Evolutionary conservation across 208 protist species (phyloP).

Genomic region (Acanthamoeba lenticulata): DNA sequence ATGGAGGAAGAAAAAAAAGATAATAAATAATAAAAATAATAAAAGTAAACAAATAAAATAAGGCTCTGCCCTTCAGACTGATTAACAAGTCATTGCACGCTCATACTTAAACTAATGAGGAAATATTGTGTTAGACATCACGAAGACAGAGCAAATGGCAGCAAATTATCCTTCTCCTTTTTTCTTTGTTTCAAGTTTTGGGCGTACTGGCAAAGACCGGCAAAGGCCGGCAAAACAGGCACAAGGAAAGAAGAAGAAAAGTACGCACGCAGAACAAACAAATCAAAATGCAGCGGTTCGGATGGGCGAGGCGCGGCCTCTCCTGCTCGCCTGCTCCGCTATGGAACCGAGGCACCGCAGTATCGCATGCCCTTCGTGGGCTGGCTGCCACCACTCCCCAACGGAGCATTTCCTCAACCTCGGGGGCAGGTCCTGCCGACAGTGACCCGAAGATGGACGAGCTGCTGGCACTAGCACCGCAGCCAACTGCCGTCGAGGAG

Average conservation of each 20-base stretch:
- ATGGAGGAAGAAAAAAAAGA: not conserved
- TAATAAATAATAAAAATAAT: not conserved
- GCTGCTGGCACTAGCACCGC: not conserved
- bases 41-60: no score
- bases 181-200: not conserved
- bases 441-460: not conserved
- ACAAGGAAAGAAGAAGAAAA: not conserved
- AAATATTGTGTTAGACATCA: not conserved
- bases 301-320: not conserved
- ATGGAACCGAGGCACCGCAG: not conserved
- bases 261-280: not conserved
- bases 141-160: not conserved
- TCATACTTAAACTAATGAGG: not conserved
- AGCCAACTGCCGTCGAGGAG: not conserved
- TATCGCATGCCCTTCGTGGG: not conserved
- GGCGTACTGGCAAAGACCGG: no score
- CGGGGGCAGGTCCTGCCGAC: not conserved
- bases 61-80: not conserved
- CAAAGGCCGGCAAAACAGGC: not conserved
- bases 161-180: not conserved
- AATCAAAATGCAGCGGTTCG: not conserved
- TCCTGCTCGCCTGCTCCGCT: not conserved
- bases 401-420: not conserved
- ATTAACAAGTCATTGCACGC: not conserved
- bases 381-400: not conserved